phyloP scores from a whole-genome alignment of 805 yeast species.

The Cyberlindnera japonica region DNA sequence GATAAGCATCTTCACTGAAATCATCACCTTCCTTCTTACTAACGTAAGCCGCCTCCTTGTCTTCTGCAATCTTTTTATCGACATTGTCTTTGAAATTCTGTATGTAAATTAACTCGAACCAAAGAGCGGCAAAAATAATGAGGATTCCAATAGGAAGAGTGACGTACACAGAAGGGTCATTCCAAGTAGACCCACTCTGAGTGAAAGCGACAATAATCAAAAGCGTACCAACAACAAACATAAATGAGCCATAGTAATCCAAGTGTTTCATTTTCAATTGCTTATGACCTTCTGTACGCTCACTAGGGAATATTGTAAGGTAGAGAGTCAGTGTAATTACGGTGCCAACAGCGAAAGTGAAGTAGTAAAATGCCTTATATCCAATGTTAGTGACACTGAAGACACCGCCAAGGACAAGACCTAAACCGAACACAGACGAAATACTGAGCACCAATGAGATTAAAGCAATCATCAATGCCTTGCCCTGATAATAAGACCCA shows the following conservation, averaged over 20 bases:
- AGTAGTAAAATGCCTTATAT: constrained; percentile 37
- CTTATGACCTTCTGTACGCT: constrained; percentile 23
- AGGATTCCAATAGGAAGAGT: constrained; percentile 38
- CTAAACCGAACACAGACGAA: constrained; percentile 35
- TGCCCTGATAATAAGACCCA: constrained; percentile 29
- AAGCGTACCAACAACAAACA: constrained; percentile 34
- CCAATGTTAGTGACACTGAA: constrained; percentile 26
- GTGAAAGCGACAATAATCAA: constrained; percentile 42
- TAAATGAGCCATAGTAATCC: constrained; percentile 33
- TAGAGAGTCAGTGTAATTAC: constrained; percentile 16
- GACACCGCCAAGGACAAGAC: constrained; percentile 43
- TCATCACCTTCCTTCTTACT: neutral
- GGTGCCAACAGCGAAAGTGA: constrained; percentile 36
- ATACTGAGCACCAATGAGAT: constrained; percentile 26
- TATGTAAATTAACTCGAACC: constrained; percentile 31
- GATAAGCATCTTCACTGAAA: neutral
- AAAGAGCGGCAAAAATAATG: constrained; percentile 25
- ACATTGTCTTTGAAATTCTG: constrained; percentile 16
- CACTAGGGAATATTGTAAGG: constrained; percentile 31
- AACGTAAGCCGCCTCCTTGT: constrained; percentile 3
- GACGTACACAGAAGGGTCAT: constrained; percentile 37
- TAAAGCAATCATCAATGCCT: constrained; percentile 27
- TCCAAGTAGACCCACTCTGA: constrained; percentile 44
- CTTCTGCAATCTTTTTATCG: constrained; percentile 6
- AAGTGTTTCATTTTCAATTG: constrained; percentile 26